Evolutionary conservation across 2,329 filamentous ascomycete species (phyloP), one percentile per base, ranked within the genome.

Genomic region (Fusarium brachygibbosum): DNA sequence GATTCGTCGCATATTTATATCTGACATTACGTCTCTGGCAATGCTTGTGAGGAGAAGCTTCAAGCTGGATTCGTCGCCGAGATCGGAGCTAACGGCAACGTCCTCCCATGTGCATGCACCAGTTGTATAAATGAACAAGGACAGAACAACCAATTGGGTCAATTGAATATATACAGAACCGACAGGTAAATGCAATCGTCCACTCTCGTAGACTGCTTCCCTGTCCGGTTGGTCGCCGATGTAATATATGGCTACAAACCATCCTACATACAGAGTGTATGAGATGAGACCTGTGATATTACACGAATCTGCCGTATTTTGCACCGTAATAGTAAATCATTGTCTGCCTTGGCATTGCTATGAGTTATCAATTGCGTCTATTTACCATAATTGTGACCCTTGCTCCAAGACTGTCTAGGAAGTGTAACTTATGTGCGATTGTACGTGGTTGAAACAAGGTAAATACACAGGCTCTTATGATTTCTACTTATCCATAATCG

Each of bases 61-160:
- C 45, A 40, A 34, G 41, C 57, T 44, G 41, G 16, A 44, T 44
- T 28, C 31, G 14, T 28, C 56, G 71, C 71, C 72, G 72, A 74
- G 50, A 74, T 75, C 72, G 72, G 72, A 74, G 71, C 40, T 14
- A 32, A 48, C 58, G 56, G 55, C 49, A 69, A 61, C 34, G 17
- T 51, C 23, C 34, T 40, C 2, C 31, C 34, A 40, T 35, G n/a
- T 14, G 6, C 23, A 28, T 40, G n/a, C 23, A 40, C 23, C 46
- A 50, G 23, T 38, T 21, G 29, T 16, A 40, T 21, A 4, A 28
- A 40, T 4, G 34, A 51, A 50, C 9, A 23, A 38, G 21, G 21
- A 50, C 17, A 19, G 13, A 21, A 51, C 14, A 50, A 28, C 34
- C 29, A 46, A 56, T 48, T 49, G n/a, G 6, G 16, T 32, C 16